Evolutionary conservation across 2,329 filamentous ascomycete genomes (phyloP).

Genomic region (Apiospora malaysiana): DNA sequence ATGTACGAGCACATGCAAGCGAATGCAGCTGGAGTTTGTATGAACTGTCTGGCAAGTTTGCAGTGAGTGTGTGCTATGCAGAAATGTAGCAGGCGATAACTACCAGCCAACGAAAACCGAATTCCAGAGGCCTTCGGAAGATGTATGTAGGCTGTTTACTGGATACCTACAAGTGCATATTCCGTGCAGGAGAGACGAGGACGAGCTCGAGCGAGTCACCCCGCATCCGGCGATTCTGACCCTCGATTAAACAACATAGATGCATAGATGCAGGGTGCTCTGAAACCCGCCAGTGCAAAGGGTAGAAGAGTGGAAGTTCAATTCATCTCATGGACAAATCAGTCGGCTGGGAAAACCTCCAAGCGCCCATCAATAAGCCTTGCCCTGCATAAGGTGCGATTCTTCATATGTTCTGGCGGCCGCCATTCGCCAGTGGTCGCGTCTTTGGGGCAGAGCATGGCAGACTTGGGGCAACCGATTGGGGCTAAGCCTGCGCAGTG

Average conservation of each 20-base stretch:
- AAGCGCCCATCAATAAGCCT: slow-evolving; percentile 10
- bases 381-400: slow-evolving; percentile 7
- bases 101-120: background rate
- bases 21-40: background rate
- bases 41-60: background rate
- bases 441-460: background rate
- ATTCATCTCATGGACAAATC: background rate
- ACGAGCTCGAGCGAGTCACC: background rate
- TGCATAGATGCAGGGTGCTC: background rate
- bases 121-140: background rate
- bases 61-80: background rate
- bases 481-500: background rate
- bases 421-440: background rate
- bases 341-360: background rate
- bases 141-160: background rate
- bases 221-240: background rate
- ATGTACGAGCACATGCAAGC: background rate
- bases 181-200: too few relatives aligned
- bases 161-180: background rate
- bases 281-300: background rate
- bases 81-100: background rate
- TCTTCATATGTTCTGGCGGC: background rate
- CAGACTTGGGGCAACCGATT: slow-evolving; percentile 11
- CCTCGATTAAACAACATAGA: background rate
- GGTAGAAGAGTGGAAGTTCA: background rate